A percentile compares a stretch with the other conserved stretches of the same genome.
These are phyloP conservation scores for Penicillium chermesinum DNA, from an alignment of 495 filamentous ascomycete genomes.

Conservation along the genomic window DNA sequence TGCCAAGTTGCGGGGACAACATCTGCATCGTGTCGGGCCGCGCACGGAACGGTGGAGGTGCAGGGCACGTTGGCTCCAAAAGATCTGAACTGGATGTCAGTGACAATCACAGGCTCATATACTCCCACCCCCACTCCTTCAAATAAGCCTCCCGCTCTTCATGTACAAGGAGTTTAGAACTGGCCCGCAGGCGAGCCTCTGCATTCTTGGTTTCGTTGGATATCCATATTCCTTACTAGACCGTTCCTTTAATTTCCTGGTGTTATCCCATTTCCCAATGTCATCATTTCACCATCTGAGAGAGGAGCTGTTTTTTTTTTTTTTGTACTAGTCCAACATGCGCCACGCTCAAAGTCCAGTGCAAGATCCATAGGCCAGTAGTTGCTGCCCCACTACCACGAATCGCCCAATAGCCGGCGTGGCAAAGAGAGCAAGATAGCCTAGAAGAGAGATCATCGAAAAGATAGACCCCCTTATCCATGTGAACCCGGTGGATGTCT, in stretches of 20 bases:
- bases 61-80: constrained; percentile 1
- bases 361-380: not conserved
- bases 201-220: not conserved
- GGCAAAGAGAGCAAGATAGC: not conserved
- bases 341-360: not conserved
- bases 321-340: not conserved
- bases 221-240: not conserved
- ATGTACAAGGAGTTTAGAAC: not conserved
- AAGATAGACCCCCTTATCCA: not conserved
- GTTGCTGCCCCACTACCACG: not conserved
- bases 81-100: constrained; percentile 3
- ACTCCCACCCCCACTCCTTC: not conserved
- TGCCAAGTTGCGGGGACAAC: constrained; percentile 1
- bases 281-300: too few species aligned
- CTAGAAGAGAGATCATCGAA: not conserved
- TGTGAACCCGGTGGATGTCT: not conserved
- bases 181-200: not conserved
- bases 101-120: not conserved
- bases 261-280: not conserved
- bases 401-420: not conserved
- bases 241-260: not conserved
- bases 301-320: not conserved
- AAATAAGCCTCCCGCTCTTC: not conserved
- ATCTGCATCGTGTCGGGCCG: constrained; percentile 2
- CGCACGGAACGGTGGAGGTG: not conserved